Evolutionary conservation across 148 eudicot species (phyloP).

Genomic region (Chenopodium berlandieri): DNA sequence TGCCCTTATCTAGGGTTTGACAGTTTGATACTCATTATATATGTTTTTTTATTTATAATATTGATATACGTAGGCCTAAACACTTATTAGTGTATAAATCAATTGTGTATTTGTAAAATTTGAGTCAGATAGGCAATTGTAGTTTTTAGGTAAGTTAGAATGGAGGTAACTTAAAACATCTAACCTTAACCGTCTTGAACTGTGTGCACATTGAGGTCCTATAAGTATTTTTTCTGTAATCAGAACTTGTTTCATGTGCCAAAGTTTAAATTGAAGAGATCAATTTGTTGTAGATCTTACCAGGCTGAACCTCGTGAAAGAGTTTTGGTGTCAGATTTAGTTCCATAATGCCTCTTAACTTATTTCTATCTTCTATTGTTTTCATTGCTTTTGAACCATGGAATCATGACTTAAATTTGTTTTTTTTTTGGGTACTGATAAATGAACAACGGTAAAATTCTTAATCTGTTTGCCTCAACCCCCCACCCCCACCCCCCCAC

Average conservation of each 20-base stretch:
- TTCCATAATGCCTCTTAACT: not conserved
- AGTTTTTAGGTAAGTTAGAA: not conserved
- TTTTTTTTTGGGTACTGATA: too few species aligned
- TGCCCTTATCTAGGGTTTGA: not conserved
- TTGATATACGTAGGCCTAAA: not conserved
- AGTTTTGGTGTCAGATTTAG: not conserved
- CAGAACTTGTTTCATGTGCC: not conserved
- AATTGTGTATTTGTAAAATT: not conserved
- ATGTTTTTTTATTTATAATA: not conserved
- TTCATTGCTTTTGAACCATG: not conserved
- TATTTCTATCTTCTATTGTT: not conserved
- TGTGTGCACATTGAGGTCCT: not conserved
- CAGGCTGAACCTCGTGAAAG: not conserved
- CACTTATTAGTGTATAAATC: not conserved
- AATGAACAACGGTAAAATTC: too few species aligned
- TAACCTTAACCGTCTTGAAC: not conserved
- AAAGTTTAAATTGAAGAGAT: not conserved
- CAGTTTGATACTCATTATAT: not conserved
- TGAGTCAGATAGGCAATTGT: not conserved
- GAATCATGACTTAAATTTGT: not conserved
- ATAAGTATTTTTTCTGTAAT: not conserved
- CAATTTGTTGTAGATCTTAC: not conserved
- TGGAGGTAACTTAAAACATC: not conserved
- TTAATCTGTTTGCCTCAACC: too few species aligned
- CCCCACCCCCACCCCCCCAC: too few species aligned